Percentiles rank a stretch among this genome's conserved stretches.
Conservation (phyloP, 805 yeast species). For the Blastobotrys terrestris region DNA sequence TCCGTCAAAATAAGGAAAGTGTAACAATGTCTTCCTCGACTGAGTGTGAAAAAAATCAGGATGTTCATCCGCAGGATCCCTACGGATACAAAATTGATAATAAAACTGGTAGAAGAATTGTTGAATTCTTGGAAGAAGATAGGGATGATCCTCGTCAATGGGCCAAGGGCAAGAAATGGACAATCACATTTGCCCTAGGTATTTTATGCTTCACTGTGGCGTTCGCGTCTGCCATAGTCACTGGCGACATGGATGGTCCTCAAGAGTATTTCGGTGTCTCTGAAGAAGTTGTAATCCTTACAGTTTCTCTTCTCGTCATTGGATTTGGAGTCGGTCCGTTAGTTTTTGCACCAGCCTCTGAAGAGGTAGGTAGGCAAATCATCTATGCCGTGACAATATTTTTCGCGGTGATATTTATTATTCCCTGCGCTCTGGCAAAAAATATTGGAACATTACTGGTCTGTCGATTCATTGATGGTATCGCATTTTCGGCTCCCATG, state of each 20-base stretch:
- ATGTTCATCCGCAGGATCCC: not conserved
- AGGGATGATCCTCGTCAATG: slow-evolving; percentile 30
- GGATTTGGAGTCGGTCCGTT: slow-evolving; percentile 63
- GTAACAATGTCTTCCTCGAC: not conserved
- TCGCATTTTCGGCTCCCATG: slow-evolving; percentile 69
- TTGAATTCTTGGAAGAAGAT: slow-evolving; percentile 41
- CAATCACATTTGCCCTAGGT: slow-evolving; percentile 48
- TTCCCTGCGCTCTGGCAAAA: slow-evolving; percentile 50
- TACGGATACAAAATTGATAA: not conserved
- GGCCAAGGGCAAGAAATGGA: slow-evolving; percentile 49
- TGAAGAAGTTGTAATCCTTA: slow-evolving; percentile 53
- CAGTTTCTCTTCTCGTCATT: slow-evolving; percentile 51
- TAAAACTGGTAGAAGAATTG: slow-evolving; percentile 30
- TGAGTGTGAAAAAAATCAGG: not conserved
- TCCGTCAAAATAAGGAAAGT: not conserved
- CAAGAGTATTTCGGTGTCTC: slow-evolving; percentile 43
- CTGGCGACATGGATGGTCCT: slow-evolving; percentile 52
- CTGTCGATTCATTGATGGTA: slow-evolving; percentile 61
- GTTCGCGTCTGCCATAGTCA: slow-evolving; percentile 62
- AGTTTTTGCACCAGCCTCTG: slow-evolving; percentile 55
- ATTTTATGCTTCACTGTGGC: slow-evolving; percentile 55
- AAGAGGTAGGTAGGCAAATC: slow-evolving; percentile 47
- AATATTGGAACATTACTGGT: slow-evolving; percentile 60
- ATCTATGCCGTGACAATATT: slow-evolving; percentile 46
- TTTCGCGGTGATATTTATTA: slow-evolving; percentile 43